A percentile compares a stretch with the other conserved stretches of the same genome.
These are phyloP conservation scores for Alternaria brassicae DNA, from an alignment of 2,329 filamentous ascomycete genomes.

Conservation along the genomic window DNA sequence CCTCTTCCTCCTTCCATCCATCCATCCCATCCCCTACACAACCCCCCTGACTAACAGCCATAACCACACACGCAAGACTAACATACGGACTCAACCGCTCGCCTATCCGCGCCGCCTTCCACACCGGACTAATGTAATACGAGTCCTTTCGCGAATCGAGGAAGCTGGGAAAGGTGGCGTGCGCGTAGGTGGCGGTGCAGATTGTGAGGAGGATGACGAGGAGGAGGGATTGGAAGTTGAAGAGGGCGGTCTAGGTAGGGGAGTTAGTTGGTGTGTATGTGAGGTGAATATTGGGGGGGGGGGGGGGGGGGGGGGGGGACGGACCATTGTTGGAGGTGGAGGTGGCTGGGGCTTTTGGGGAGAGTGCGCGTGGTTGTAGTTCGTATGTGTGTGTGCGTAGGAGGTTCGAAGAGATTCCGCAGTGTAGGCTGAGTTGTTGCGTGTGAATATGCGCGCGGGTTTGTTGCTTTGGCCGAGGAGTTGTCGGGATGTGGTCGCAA, in stretches of 20 bases:
- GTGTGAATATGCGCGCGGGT: background rate
- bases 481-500: background rate
- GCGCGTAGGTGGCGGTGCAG: conserved; percentile 93
- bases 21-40: background rate
- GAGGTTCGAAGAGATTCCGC: too few relatives aligned
- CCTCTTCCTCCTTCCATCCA: background rate
- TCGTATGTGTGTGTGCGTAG: background rate
- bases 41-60: conserved; percentile 71
- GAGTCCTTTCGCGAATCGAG: conserved; percentile 91
- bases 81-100: conserved; percentile 95
- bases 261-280: background rate
- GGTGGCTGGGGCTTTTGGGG: background rate
- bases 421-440: background rate
- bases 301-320: background rate
- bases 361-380: background rate
- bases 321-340: conserved; percentile 28
- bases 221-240: conserved; percentile 98
- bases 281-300: background rate
- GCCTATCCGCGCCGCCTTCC: conserved; percentile 93
- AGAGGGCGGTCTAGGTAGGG: conserved; percentile 80
- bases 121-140: conserved; percentile 85
- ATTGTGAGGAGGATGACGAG: conserved; percentile 93
- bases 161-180: conserved; percentile 85
- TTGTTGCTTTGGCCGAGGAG: background rate
- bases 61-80: conserved; percentile 88